Base-by-base conservation (phyloP, 768 basidiomycete genomes). In the Lentinula edodes region DNA sequence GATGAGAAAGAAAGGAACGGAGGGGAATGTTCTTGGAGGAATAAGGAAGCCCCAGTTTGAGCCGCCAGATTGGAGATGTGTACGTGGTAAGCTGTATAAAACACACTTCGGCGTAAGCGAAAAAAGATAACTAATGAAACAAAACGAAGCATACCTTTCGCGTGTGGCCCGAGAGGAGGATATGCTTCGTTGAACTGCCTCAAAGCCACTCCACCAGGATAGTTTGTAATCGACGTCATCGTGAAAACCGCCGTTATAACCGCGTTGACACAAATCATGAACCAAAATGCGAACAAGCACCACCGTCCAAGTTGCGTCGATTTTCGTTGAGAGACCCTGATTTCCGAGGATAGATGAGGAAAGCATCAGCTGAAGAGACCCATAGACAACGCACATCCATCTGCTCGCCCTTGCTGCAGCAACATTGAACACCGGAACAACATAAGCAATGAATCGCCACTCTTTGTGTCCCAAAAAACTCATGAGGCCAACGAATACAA, bases 381-480 rank as follows among this genome's bases (percentile, higher is more conserved):
- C 35, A 52, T 5, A 3, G 3, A 3, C 7, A n/a, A 73, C 89
- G 64, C 73, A 95, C 91, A 95, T 70, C 71, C 79, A 82, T 5
- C 75, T 70, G 1, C 85, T 77, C 2, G 85, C 88, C 15, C 85
- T 72, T 0, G 94, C 88, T 1, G 91, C 93, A 1, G 88, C 83
- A 3, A 95, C 72, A 66, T 97, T 96, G 72, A 93, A 77, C 2
- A 85, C 69, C 0, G 95, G 95, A 0, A 98, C 83, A 16, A 86
- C 81, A 68, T 98, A 98, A 7, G 93, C 81, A 61, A 98, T 78
- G 73, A 99, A 99, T 6, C 97, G 83, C 97, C 97, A 99, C 74
- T 99, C 97, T 71, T 99, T 99, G 74, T 99, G 97, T 0, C 84
- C 88, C 1, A 98, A 77, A 35, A 70, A 76, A 69, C 93, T 95